Conservation (phyloP, 768 basidiomycete genomes). For the Chiua virens region DNA sequence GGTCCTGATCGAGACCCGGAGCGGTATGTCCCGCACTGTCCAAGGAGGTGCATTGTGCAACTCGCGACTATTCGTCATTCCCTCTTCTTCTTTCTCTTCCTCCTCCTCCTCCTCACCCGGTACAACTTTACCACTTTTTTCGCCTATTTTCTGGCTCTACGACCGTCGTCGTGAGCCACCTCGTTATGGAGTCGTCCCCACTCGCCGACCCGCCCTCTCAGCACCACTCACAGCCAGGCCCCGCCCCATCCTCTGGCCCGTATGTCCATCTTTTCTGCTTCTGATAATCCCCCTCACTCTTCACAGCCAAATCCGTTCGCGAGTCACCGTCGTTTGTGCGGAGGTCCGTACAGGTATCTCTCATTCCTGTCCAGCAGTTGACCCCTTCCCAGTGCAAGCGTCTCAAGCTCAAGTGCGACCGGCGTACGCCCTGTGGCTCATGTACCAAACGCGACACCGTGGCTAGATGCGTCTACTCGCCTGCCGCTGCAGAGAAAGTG, state of each 20-base stretch:
- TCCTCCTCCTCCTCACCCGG: not conserved
- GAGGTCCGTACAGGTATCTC: slow-evolving; percentile 51
- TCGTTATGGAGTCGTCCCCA: slow-evolving; percentile 19
- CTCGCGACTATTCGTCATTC: slow-evolving; percentile 1
- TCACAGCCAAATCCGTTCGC: slow-evolving; percentile 65
- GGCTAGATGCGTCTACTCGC: slow-evolving; percentile 70
- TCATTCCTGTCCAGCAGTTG: not conserved
- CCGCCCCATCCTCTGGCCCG: slow-evolving; percentile 29
- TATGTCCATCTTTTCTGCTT: slow-evolving; percentile 19
- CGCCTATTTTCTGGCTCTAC: not conserved
- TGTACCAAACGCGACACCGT: slow-evolving; percentile 81
- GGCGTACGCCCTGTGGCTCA: slow-evolving; percentile 72
- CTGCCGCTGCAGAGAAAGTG: slow-evolving; percentile 86
- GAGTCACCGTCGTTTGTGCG: slow-evolving; percentile 79
- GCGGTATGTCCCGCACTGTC: slow-evolving; percentile 9
- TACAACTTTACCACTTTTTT: not conserved
- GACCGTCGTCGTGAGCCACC: not conserved
- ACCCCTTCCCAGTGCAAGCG: slow-evolving; percentile 68
- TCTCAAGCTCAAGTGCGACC: slow-evolving; percentile 82
- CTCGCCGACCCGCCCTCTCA: slow-evolving; percentile 17
- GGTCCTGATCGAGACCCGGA: slow-evolving; percentile 24
- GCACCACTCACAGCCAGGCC: slow-evolving; percentile 16
- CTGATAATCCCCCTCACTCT: slow-evolving; percentile 2
- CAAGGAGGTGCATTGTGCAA: slow-evolving; percentile 20
- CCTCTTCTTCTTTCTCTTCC: not conserved